These are phyloP conservation scores for Lactifluus volemus DNA, from an alignment of 768 basidiomycete genomes.

Conservation along the genomic window DNA sequence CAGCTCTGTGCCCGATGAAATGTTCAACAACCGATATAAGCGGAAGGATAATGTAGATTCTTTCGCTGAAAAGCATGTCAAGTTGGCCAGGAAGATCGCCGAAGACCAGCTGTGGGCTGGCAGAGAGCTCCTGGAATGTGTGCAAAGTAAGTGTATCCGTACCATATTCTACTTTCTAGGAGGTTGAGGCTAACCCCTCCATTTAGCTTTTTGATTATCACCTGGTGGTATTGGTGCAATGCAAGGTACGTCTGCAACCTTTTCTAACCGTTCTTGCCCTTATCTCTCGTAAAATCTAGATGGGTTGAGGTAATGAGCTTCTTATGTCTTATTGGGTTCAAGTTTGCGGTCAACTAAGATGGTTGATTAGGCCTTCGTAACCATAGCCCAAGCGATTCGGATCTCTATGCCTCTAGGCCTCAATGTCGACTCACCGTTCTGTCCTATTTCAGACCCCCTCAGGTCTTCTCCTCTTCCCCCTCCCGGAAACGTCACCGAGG, in stretches of 20 bases:
- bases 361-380: conserved; percentile 44
- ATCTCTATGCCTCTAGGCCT: conserved; percentile 56
- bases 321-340: neutral
- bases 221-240: conserved; percentile 70
- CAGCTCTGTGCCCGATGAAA: conserved; percentile 18
- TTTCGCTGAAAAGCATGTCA: conserved; percentile 20
- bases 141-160: conserved; percentile 10
- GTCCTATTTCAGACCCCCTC: conserved; percentile 50
- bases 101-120: conserved; percentile 17
- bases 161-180: neutral
- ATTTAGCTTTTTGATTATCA: conserved; percentile 52
- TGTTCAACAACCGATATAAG: conserved; percentile 19
- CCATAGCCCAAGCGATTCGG: conserved; percentile 49
- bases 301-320: conserved; percentile 54
- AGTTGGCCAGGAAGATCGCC: conserved; percentile 9
- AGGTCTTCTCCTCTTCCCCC: conserved; percentile 52
- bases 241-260: conserved; percentile 40
- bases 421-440: conserved; percentile 59
- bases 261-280: neutral
- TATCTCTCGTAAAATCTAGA: conserved; percentile 29
- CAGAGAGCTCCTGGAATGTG: conserved; percentile 10
- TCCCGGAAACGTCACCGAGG: conserved; percentile 55
- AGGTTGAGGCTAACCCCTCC: neutral
- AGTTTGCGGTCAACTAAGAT: neutral
- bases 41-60: conserved; percentile 16